Percentiles rank a stretch among this genome's conserved stretches.
These are phyloP conservation scores for Tulasnella calospora DNA, from an alignment of 768 basidiomycete genomes.

Conservation along the genomic window DNA sequence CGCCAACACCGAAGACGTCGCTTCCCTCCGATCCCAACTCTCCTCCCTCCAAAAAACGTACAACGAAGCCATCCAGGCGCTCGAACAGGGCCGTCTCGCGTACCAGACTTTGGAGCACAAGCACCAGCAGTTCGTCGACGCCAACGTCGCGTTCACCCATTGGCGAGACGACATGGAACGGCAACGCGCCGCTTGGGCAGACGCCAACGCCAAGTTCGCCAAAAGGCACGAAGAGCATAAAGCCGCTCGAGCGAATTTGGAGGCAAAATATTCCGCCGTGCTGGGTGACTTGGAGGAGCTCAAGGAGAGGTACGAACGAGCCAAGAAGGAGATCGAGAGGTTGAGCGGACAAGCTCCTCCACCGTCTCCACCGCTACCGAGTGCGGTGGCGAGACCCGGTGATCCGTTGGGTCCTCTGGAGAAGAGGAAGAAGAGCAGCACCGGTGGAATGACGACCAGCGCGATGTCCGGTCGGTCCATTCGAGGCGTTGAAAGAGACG, in stretches of 20 bases:
- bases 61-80: constrained; percentile 1
- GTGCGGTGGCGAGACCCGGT: constrained; percentile 3
- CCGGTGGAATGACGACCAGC: background rate
- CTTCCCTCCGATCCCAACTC: constrained; percentile 19
- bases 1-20: constrained; percentile 6
- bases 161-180: constrained; percentile 24
- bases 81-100: constrained; percentile 18
- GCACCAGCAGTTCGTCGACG: constrained; percentile 26
- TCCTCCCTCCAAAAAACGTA: constrained; percentile 12
- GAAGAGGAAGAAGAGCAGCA: constrained; percentile 4
- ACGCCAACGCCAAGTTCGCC: constrained; percentile 27
- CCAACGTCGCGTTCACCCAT: constrained; percentile 26
- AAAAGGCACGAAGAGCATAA: constrained; percentile 25
- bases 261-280: constrained; percentile 22
- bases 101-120: constrained; percentile 19
- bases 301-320: constrained; percentile 19
- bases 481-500: constrained; percentile 18
- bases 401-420: background rate
- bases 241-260: constrained; percentile 23
- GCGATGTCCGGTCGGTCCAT: background rate
- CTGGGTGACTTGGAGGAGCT: constrained; percentile 25
- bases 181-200: constrained; percentile 23
- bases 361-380: constrained; percentile 19
- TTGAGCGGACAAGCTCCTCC: constrained; percentile 2
- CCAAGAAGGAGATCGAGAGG: constrained; percentile 21